phyloP scores from a whole-genome alignment of 1,284 basidiomycete species.

The Ceratobasidium sp. region DNA sequence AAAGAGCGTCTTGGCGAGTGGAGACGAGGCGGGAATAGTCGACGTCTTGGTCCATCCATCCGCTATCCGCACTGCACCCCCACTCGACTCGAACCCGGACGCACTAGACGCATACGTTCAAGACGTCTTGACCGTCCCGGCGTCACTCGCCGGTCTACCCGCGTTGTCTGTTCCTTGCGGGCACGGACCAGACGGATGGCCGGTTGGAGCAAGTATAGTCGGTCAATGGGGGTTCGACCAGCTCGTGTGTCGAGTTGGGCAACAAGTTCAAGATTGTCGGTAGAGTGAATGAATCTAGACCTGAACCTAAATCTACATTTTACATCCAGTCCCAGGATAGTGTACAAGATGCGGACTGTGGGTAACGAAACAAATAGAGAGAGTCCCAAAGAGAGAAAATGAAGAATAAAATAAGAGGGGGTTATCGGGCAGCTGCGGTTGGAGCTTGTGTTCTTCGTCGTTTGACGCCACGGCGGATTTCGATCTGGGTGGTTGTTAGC shows the following conservation, averaged over 20 bases:
- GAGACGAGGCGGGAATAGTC: slow-evolving; percentile 50
- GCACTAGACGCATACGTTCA: slow-evolving; percentile 74
- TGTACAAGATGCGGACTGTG: slow-evolving; percentile 20
- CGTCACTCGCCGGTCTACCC: slow-evolving; percentile 87
- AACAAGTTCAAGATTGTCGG: slow-evolving; percentile 52
- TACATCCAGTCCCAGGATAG: slow-evolving; percentile 9
- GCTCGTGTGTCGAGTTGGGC: slow-evolving; percentile 64
- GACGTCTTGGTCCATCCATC: slow-evolving; percentile 86
- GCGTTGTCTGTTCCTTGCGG: slow-evolving; percentile 75
- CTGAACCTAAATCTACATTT: slow-evolving; percentile 15
- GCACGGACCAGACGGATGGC: slow-evolving; percentile 69
- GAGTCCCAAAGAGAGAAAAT: background rate
- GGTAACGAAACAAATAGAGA: background rate
- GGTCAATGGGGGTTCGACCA: slow-evolving; percentile 90
- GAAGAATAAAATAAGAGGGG: background rate
- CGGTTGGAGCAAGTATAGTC: slow-evolving; percentile 81
- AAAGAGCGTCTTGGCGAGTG: slow-evolving; percentile 48
- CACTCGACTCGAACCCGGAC: slow-evolving; percentile 49
- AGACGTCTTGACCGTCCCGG: slow-evolving; percentile 90
- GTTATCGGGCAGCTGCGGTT: slow-evolving; percentile 23
- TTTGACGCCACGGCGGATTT: slow-evolving; percentile 32
- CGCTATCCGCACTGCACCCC: slow-evolving; percentile 77
- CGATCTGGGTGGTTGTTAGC: slow-evolving; percentile 14
- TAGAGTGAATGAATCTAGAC: slow-evolving; percentile 1
- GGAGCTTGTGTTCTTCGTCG: slow-evolving; percentile 25